These are phyloP conservation scores for Globisporangium parvum DNA, from an alignment of 352 stramenopile genomes.

Conservation along the genomic window DNA sequence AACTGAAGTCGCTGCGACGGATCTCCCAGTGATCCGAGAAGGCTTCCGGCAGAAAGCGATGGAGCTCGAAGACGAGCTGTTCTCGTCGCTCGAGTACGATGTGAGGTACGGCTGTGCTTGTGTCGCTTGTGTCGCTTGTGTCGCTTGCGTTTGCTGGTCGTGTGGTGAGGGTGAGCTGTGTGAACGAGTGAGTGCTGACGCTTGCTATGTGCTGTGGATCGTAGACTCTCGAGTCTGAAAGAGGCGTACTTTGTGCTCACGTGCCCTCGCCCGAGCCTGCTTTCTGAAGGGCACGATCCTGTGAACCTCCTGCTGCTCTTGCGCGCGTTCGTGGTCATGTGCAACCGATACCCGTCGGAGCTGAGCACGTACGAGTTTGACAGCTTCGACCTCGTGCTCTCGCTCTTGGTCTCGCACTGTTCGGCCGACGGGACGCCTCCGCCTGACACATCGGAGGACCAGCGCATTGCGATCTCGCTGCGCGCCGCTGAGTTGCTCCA, in stretches of 20 bases:
- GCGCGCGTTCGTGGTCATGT: conserved; percentile 57
- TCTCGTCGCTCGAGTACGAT: conserved; percentile 23
- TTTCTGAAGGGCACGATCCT: conserved; percentile 65
- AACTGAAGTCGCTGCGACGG: conserved; percentile 3
- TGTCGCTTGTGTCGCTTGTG: too few relatives aligned
- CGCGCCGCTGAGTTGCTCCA: conserved; percentile 61
- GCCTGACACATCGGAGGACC: conserved; percentile 31
- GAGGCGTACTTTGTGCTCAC: conserved; percentile 69
- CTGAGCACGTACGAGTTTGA: conserved; percentile 65
- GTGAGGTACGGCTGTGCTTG: conserved; percentile 27
- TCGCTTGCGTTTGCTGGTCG: not conserved
- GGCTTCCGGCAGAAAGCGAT: conserved; percentile 53
- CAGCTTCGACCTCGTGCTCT: conserved; percentile 54
- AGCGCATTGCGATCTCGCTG: conserved; percentile 55
- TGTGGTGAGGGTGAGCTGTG: not conserved
- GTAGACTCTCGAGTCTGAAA: conserved; percentile 32
- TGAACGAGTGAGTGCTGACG: too few relatives aligned
- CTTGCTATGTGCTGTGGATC: too few relatives aligned
- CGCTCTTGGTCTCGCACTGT: conserved; percentile 53
- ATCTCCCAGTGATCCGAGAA: conserved; percentile 32
- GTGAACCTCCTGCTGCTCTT: conserved; percentile 66
- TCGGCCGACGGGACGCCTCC: conserved; percentile 34
- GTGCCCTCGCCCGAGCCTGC: conserved; percentile 52
- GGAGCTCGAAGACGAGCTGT: conserved; percentile 23
- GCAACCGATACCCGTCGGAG: conserved; percentile 44